phyloP scores from a whole-genome alignment of 2,329 filamentous ascomycete species.

The Amauroascus verrucosus region DNA sequence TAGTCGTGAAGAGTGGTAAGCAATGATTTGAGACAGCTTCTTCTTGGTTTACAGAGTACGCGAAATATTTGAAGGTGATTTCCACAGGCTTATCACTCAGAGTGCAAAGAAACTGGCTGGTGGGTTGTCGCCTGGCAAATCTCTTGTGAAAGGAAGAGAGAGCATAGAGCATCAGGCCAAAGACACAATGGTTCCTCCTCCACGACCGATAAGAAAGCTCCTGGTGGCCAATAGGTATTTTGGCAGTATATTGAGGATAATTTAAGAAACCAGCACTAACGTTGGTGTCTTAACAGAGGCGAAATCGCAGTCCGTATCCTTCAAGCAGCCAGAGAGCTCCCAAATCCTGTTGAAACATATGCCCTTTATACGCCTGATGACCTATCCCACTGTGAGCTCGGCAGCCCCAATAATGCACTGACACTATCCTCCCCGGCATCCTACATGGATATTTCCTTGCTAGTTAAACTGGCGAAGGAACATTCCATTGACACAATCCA shows the following conservation, averaged over 20 bases:
- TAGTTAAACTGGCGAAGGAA: conserved; percentile 41
- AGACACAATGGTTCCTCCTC: conserved; percentile 20
- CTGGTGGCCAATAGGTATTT: conserved; percentile 46
- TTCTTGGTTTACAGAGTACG: no score
- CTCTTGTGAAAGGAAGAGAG: background rate
- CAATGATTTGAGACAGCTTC: background rate
- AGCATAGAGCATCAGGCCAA: background rate
- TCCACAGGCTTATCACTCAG: no score
- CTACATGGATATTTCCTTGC: conserved; percentile 44
- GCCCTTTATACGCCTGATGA: conserved; percentile 48
- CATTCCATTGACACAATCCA: conserved; percentile 47
- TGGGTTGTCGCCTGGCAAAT: background rate
- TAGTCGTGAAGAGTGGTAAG: no score
- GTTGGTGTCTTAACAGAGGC: conserved; percentile 37
- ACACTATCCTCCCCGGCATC: conserved; percentile 41
- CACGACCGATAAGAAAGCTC: conserved; percentile 39
- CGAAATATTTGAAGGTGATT: no score
- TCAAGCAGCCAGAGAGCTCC: conserved; percentile 49
- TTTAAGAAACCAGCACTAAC: background rate
- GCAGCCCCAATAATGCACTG: conserved; percentile 40
- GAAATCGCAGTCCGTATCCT: conserved; percentile 55
- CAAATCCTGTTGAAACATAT: conserved; percentile 41
- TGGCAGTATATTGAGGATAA: background rate
- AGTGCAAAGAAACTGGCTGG: background rate
- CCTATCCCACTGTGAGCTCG: conserved; percentile 44